Conservation (phyloP, 2,329 filamentous ascomycete species). For the Tolypocladium capitatum region DNA sequence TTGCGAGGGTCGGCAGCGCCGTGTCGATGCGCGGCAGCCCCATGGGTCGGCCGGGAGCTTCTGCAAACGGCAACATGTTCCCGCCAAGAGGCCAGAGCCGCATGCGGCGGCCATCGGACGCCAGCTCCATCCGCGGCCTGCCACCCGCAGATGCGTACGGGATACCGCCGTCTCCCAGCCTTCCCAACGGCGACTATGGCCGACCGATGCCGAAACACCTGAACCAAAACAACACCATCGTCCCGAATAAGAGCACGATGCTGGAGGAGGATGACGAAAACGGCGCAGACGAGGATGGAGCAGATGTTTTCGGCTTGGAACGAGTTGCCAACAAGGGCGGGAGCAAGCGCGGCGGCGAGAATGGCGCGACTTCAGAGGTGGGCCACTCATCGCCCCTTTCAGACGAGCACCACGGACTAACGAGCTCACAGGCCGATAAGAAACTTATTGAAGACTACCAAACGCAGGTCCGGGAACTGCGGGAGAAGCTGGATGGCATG, state of each 20-base stretch:
- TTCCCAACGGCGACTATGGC: slow-evolving; percentile 51
- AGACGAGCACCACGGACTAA: slow-evolving; percentile 5
- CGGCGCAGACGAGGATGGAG: slow-evolving; percentile 26
- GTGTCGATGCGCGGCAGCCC: slow-evolving; percentile 46
- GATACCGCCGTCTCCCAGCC: slow-evolving; percentile 45
- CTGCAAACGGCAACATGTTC: slow-evolving; percentile 42
- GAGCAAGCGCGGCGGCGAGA: slow-evolving; percentile 12
- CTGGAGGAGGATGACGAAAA: slow-evolving; percentile 83
- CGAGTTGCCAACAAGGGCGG: slow-evolving; percentile 14
- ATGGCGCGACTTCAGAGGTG: slow-evolving; percentile 24
- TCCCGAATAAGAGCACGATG: slow-evolving; percentile 96
- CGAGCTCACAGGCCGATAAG: slow-evolving; percentile 42
- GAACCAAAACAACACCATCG: slow-evolving; percentile 80
- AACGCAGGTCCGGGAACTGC: slow-evolving; percentile 59
- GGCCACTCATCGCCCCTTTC: slow-evolving; percentile 4
- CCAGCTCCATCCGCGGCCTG: slow-evolving; percentile 43
- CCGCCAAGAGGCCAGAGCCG: slow-evolving; percentile 38
- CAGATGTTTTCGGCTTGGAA: slow-evolving; percentile 44
- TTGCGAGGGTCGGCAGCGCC: slow-evolving; percentile 56
- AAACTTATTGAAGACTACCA: slow-evolving; percentile 71
- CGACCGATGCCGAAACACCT: slow-evolving; percentile 78
- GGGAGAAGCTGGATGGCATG: slow-evolving; percentile 58
- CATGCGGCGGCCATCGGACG: slow-evolving; percentile 45
- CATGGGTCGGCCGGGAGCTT: slow-evolving; percentile 47
- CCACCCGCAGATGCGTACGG: slow-evolving; percentile 31